phyloP scores from a whole-genome alignment of 495 filamentous ascomycete species.

The Viridothelium virens region DNA sequence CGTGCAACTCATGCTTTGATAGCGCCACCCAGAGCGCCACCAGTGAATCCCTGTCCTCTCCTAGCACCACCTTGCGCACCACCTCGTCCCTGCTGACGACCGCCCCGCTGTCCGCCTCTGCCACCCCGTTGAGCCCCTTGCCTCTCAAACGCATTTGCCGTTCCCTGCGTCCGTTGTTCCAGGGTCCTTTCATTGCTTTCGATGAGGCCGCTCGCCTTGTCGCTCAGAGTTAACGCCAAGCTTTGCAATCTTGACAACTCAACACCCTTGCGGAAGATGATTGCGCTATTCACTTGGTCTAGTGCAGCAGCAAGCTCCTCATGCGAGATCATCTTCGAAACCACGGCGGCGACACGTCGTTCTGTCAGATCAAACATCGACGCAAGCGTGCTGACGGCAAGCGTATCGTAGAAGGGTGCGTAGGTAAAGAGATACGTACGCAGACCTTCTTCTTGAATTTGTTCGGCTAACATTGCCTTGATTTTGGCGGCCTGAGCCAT shows the following conservation, averaged over 20 bases:
- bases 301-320: conserved; percentile 93
- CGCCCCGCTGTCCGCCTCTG: conserved; percentile 51
- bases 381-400: conserved; percentile 74
- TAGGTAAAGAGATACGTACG: conserved; percentile 99
- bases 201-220: conserved; percentile 92
- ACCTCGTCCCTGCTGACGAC: conserved; percentile 24
- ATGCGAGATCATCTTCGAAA: conserved; percentile 99
- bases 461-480: conserved; percentile 91
- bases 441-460: conserved; percentile 97
- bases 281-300: conserved; percentile 93
- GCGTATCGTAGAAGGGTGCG: conserved; percentile 96
- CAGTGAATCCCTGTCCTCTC: conserved; percentile 21
- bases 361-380: conserved; percentile 91
- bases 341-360: conserved; percentile 84
- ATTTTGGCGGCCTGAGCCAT: conserved; percentile 83
- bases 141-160: conserved; percentile 87
- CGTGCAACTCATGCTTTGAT: conserved; percentile 19
- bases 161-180: conserved; percentile 93
- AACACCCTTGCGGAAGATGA: conserved; percentile 99
- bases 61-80: conserved; percentile 21
- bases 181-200: conserved; percentile 95
- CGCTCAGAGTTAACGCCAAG: conserved; percentile 82
- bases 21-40: conserved; percentile 28
- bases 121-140: conserved; percentile 73
- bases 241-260: conserved; percentile 94